Evolutionary conservation across 495 filamentous ascomycete species (phyloP), one percentile per base, ranked within the genome.

Genomic region (Bacidia rubella): DNA sequence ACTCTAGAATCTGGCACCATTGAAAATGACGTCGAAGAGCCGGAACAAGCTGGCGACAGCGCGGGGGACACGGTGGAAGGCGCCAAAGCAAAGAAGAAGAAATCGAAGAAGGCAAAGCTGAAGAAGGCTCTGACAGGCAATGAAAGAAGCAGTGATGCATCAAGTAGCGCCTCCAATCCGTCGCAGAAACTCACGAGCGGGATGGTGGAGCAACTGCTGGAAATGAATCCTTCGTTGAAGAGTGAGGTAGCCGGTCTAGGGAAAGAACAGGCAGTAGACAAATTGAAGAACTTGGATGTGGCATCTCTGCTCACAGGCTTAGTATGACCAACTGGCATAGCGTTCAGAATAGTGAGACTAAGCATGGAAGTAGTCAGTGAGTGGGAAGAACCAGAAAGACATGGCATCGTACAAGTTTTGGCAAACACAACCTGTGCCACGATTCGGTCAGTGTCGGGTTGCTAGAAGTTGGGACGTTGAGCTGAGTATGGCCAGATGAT

Each of bases 381-480:
- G 79, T 38, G 85, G 83, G 2, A 93, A 93, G 74, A 93, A 93
- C 60, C 78, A 80, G 57, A 95, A 94, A 68, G 90, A 96, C 58
- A 95, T 95, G 87, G 90, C 79, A 3, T 82, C 82, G 26, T 95
- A 96, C 74, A 95, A 93, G 67, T 98, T 98, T 68, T 98, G 92
- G 92, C 80, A 85, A 63, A 97, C 92, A 29, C 92, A 98, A 65
- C 92, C 92, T 0, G 92, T 98, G 26, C 85, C 87, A 10, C 80
- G 81, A 52, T 95, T 96, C 57, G 82, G 78, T 62, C 61, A 60
- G 54, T 55, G 26, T 19, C 38, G 24, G 27, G n/a, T n/a, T 29
- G 10, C 12, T 22, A 3, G 48, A 12, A 15, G 17, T 27, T 17
- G 4, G 24, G 20, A 23, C n/a, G 20, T 23, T 21, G 52, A 55